Base-by-base conservation (phyloP, 2,329 filamentous ascomycete genomes). In the Fusarium sp. region DNA sequence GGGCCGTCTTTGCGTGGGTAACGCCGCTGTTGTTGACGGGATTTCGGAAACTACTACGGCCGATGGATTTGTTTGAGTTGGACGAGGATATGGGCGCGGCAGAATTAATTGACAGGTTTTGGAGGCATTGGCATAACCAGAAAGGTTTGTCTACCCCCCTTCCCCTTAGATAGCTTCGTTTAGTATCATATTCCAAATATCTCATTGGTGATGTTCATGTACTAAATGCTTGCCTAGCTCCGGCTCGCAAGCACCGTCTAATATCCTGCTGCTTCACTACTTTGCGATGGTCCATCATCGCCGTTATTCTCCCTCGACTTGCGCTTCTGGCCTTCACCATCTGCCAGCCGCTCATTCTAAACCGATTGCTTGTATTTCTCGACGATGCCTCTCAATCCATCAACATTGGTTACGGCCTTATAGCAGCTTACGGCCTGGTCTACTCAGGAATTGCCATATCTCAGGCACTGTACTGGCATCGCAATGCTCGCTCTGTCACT, bases 1-100 rank as follows among this genome's bases (percentile, higher is more conserved):
- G 76, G 13, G 77, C 76, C 20, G 71, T 82, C 36, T 79, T 81
- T 56, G 77, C 77, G 64, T 83, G 81, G 81, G 67, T 82, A 38
- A 79, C 78, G 36, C 73, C 76, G 8, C 71, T 83, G 20, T 72
- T 83, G 66, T 53, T 68, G 46, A 76, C 66, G 13, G 81, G 81
- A 2, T 83, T 79, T 36, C 71, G 68, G 22, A 73, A 73, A 22
- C 66, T 82, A 43, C 68, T 83, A 17, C 74, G 63, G 43, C 77
- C 78, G 7, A 68, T 73, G 28, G 78, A 82, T 58, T 58, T 82
- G 22, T 79, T 78, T 38, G 66, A 72, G 5, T 71, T 83, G 49
- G 78, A 79, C 17, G 73, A 78, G 26, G 66, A 72, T 18, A 78
- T 81, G 78, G 62, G 60, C 10, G 68, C 77, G 43, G 77, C 69